Evolutionary conservation across 352 stramenopile genomes (phyloP).

Genomic region (Aphanomyces invadans): DNA sequence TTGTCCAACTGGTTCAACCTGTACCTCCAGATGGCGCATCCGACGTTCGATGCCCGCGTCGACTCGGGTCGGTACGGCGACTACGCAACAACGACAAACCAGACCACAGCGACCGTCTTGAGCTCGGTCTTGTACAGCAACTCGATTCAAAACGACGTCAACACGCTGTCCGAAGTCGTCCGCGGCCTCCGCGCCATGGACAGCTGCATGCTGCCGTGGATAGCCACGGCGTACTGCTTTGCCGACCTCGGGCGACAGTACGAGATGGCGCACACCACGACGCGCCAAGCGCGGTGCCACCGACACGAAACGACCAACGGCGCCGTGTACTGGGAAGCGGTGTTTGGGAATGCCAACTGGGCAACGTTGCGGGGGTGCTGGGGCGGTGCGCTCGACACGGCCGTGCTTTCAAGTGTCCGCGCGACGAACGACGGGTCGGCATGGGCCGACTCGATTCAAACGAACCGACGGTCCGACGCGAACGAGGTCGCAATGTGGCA

Average conservation of each 20-base stretch:
- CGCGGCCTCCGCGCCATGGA: not conserved
- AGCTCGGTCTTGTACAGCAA: not conserved
- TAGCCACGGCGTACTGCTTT: conserved; percentile 8
- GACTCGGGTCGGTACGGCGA: not conserved
- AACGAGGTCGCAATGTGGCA: conserved; percentile 6
- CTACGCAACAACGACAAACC: not conserved
- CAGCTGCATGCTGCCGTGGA: conserved; percentile 7
- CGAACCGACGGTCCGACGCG: not conserved
- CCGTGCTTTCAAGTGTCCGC: not conserved
- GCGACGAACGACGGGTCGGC: not conserved
- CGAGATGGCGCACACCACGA: not conserved
- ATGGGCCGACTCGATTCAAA: not conserved
- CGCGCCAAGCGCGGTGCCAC: not conserved
- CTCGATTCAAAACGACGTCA: conserved; percentile 15
- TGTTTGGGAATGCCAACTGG: conserved; percentile 14
- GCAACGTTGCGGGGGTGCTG: not conserved
- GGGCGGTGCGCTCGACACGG: not conserved
- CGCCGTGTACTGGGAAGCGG: conserved; percentile 11
- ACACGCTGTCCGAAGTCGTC: conserved; percentile 3
- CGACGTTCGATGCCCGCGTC: not conserved
- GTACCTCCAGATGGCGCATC: not conserved
- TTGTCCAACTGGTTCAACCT: conserved; percentile 13
- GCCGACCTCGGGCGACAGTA: not conserved
- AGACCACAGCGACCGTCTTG: not conserved
- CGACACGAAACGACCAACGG: not conserved